Evolutionary conservation across 2,329 filamentous ascomycete species (phyloP).

Genomic region (Penicillium nordicum): DNA sequence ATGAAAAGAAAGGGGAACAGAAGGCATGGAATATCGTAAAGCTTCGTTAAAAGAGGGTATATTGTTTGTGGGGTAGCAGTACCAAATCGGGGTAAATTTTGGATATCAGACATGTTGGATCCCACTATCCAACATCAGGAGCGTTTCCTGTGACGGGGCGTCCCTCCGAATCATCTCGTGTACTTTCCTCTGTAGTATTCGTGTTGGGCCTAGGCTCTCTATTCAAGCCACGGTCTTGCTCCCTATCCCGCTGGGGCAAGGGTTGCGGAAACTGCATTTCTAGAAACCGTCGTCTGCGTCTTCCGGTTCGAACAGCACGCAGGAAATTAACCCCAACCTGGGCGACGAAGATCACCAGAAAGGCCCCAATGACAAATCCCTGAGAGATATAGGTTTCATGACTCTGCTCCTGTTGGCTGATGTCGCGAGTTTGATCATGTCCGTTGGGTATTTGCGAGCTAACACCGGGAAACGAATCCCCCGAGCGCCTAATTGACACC

Average conservation of each 20-base stretch:
- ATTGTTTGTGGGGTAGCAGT: not conserved
- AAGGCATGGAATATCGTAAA: not conserved
- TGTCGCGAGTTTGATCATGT: not conserved
- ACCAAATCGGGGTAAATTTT: not conserved
- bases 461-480: constrained; percentile 5
- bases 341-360: constrained; percentile 30
- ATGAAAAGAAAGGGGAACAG: not conserved
- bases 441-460: constrained; percentile 1
- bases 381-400: constrained; percentile 30
- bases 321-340: constrained; percentile 31
- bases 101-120: not conserved
- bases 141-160: not conserved
- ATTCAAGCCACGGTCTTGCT: constrained; percentile 1
- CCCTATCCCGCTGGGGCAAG: constrained; percentile 13
- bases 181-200: not conserved
- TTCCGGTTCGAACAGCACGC: constrained; percentile 26
- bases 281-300: constrained; percentile 21
- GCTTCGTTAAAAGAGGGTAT: not conserved
- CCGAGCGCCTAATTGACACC: constrained; percentile 30
- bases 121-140: not conserved
- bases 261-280: constrained; percentile 25
- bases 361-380: constrained; percentile 32
- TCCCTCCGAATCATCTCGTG: constrained; percentile 2
- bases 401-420: constrained; percentile 1
- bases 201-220: not conserved